These are phyloP conservation scores for Dactylorhiza incarnata DNA, from an alignment of 106 monocot genomes.

Conservation along the genomic window DNA sequence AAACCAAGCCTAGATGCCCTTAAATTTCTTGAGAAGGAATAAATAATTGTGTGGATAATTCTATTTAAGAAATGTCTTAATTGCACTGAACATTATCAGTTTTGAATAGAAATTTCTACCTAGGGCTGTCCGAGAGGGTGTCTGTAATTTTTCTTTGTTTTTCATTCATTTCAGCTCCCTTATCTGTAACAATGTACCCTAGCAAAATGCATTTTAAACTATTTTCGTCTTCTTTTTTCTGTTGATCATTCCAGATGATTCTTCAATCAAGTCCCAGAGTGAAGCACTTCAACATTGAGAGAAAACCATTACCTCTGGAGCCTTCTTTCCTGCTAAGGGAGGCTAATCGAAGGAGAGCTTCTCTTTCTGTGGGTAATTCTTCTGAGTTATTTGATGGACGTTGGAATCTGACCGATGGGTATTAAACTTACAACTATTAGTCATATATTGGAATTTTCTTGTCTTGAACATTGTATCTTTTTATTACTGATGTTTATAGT, in stretches of 20 bases:
- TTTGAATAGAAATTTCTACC: too few species aligned
- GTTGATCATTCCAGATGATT: conserved; percentile 46
- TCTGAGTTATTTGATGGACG: conserved; percentile 53
- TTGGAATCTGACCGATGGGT: conserved; percentile 40
- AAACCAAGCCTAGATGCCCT: too few species aligned
- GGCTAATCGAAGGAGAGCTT: conserved; percentile 90
- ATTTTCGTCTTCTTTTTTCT: not conserved
- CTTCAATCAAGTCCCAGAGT: conserved; percentile 51
- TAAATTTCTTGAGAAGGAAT: too few species aligned
- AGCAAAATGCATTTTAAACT: not conserved
- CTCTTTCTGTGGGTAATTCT: conserved; percentile 73
- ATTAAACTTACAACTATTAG: conserved; percentile 13
- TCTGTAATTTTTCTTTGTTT: not conserved
- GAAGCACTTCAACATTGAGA: conserved; percentile 82
- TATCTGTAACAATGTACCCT: not conserved
- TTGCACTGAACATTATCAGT: too few species aligned
- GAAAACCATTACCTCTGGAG: conserved; percentile 85
- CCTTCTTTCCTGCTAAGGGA: conserved; percentile 91
- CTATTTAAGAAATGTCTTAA: too few species aligned
- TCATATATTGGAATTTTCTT: not conserved
- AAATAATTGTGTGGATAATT: too few species aligned
- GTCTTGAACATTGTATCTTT: not conserved
- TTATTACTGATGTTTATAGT: not conserved
- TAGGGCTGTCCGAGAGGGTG: not conserved
- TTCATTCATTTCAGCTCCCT: not conserved